phyloP scores from a whole-genome alignment of 169 alveolate species.

The Amoebophrya sp. region DNA sequence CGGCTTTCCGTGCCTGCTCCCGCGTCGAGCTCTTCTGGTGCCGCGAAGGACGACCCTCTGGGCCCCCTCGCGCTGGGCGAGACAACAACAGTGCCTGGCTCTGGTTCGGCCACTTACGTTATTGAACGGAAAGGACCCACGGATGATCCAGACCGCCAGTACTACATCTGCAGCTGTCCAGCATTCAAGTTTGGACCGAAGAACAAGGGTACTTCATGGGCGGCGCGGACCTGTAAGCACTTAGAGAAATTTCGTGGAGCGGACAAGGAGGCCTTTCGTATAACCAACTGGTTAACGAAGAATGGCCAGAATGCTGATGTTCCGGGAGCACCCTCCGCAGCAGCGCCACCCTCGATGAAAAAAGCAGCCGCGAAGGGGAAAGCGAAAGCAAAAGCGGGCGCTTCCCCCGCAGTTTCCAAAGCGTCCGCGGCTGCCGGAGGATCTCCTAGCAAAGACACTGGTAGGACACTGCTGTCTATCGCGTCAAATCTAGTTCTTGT shows the following conservation, averaged over 20 bases:
- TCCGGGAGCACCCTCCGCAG: too few species aligned
- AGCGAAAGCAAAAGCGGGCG: neutral
- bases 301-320: neutral
- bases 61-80: neutral
- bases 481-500: too few species aligned
- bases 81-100: neutral
- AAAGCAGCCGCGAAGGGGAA: neutral
- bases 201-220: neutral
- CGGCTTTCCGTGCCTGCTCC: too few species aligned
- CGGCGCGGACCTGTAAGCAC: neutral
- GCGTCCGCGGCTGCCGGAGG: too few species aligned
- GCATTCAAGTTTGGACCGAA: neutral
- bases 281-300: neutral
- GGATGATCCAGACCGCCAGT: neutral
- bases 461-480: too few species aligned
- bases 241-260: neutral
- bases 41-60: neutral
- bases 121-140: neutral
- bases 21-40: too few species aligned
- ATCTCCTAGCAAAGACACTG: too few species aligned
- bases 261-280: neutral
- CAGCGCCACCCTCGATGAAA: neutral
- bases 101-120: neutral
- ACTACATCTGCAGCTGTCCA: constrained; percentile 13
- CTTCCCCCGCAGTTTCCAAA: too few species aligned